Conservation (phyloP, 768 basidiomycete genomes). For the Lactarius hatsudake region DNA sequence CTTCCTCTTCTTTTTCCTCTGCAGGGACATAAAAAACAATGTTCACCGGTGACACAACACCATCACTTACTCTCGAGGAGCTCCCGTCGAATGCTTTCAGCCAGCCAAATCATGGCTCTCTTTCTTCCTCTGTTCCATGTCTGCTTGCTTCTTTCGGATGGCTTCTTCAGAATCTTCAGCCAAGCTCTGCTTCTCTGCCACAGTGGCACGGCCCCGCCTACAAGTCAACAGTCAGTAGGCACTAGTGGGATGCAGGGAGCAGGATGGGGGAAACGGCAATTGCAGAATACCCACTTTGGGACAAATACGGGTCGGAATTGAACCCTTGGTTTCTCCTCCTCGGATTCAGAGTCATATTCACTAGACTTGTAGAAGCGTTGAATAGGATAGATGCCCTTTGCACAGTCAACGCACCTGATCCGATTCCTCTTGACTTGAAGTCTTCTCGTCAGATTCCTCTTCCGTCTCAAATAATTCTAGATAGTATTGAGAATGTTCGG, state of each 20-base stretch:
- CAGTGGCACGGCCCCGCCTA: constrained; percentile 74
- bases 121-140: constrained; percentile 78
- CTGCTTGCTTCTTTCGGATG: constrained; percentile 61
- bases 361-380: constrained; percentile 55
- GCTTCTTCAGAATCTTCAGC: constrained; percentile 76
- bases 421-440: constrained; percentile 36
- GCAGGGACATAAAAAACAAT: background rate
- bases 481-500: constrained; percentile 25
- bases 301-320: constrained; percentile 93
- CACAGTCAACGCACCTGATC: constrained; percentile 43
- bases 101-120: constrained; percentile 91
- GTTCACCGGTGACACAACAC: constrained; percentile 2
- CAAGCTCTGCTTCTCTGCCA: constrained; percentile 64
- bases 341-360: constrained; percentile 78
- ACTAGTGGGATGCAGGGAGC: background rate
- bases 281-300: constrained; percentile 67
- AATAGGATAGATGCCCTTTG: constrained; percentile 24
- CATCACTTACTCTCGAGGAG: constrained; percentile 79
- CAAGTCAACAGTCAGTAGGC: background rate
- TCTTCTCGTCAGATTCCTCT: constrained; percentile 44
- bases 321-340: constrained; percentile 71
- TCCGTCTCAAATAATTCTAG: constrained; percentile 42
- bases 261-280: background rate
- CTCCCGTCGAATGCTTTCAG: constrained; percentile 90
- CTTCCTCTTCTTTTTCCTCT: constrained; percentile 87